Percentiles rank a stretch among this genome's conserved stretches.
These are phyloP conservation scores for Kodamaea jinghongensis DNA, from an alignment of 805 yeast genomes.

Conservation along the genomic window DNA sequence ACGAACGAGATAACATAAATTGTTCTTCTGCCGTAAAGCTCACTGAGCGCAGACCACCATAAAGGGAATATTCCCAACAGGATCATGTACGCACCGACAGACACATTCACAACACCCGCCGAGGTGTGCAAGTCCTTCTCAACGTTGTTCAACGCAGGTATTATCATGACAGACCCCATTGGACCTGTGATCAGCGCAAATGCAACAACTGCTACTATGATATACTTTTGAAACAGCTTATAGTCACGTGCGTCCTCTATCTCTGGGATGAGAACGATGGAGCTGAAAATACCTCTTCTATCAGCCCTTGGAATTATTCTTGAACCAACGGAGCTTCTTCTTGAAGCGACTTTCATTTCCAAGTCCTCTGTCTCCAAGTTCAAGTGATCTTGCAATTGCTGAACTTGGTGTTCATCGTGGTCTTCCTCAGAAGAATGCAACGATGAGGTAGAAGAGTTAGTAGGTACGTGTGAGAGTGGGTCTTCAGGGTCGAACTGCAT, in stretches of 20 bases:
- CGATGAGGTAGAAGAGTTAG: no score
- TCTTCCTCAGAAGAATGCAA: no score
- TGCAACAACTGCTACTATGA: slow-evolving; percentile 66
- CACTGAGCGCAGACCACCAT: slow-evolving; percentile 87
- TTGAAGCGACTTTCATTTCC: background rate
- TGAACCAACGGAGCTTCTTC: background rate
- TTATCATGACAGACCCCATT: slow-evolving; percentile 81
- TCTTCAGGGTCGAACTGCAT: no score
- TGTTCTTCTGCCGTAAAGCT: slow-evolving; percentile 68
- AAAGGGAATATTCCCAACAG: slow-evolving; percentile 77
- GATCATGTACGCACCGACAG: slow-evolving; percentile 75
- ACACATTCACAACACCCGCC: slow-evolving; percentile 62
- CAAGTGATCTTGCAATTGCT: no score
- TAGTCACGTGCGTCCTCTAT: slow-evolving; percentile 68
- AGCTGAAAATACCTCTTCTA: slow-evolving; percentile 59
- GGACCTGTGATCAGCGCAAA: slow-evolving; percentile 79
- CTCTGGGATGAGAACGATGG: slow-evolving; percentile 60
- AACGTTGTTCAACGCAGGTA: slow-evolving; percentile 72
- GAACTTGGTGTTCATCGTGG: no score
- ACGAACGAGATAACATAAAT: slow-evolving; percentile 69
- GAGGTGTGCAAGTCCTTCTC: slow-evolving; percentile 53
- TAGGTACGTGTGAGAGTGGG: no score
- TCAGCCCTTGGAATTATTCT: slow-evolving; percentile 32
- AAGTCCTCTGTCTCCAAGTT: background rate
- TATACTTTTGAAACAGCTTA: slow-evolving; percentile 46